Evolutionary conservation across 345 rosid genomes (phyloP), one percentile per base, ranked within the genome.

Genomic region (Boechera retrofracta): DNA sequence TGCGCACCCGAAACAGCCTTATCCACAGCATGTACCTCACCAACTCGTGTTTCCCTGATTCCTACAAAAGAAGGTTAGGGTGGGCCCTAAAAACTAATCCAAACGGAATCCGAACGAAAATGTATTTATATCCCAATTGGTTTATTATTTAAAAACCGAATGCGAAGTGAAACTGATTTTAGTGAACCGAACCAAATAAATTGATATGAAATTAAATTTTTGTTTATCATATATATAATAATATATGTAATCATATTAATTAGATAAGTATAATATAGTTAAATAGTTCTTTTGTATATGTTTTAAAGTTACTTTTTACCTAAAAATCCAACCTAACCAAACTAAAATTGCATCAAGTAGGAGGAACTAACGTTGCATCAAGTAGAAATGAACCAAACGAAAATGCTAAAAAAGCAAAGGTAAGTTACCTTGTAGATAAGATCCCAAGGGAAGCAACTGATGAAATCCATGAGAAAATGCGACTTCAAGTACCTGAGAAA

Each of bases 391-490:
- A 39, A 39, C 12, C 13, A 39, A 35, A 21, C 24, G 41, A 0
- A 38, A 33, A 38, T 0, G 42, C 42, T 63, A 11, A 4, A 64
- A 64, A 38, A 10, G 12, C 24, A 58, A 47, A 21, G 10, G 1
- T 21, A 29, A 7, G 9, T 28, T 87, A 92, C 96, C 94, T 85
- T 86, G 82, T 86, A 90, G 64, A 90, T 92, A 26, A 85, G 8
- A 73, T 90, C 96, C 98, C 98, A 92, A 42, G 98, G 98, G 81
- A 90, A 42, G 68, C 98, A 92, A 74, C 82, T 83, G 59, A 92
- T 87, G 8, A 89, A 76, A 82, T 90, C 98, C 71, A 85, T 35
- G 64, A 86, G 7, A 80, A 92, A 92, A 81, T 84, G 83, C 28
- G 98, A 81, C 79, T 85, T 92, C 82, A 92, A 77, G 81, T 92